Conservation (phyloP, 192 early-diverging fungal species). For the Phlyctochytrium bullatum region DNA sequence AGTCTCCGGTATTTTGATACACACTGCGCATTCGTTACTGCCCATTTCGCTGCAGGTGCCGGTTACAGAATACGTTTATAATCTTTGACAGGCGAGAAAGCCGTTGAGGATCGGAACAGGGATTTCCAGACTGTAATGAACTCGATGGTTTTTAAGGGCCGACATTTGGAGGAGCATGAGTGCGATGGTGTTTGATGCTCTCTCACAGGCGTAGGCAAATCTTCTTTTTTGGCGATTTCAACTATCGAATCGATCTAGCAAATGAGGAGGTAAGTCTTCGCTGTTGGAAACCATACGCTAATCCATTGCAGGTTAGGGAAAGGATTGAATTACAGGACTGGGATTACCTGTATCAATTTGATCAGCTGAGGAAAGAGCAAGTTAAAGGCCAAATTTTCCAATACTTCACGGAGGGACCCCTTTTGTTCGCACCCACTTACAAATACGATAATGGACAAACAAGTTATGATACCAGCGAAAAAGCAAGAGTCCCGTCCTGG, state of each 20-base stretch:
- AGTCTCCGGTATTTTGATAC: conserved; percentile 85
- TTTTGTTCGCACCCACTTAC: conserved; percentile 91
- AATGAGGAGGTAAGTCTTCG: conserved; percentile 53
- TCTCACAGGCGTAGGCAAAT: conserved; percentile 31
- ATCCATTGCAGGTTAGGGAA: background rate
- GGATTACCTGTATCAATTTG: conserved; percentile 27
- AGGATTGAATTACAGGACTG: conserved; percentile 3
- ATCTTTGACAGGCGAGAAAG: conserved; percentile 49
- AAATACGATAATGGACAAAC: conserved; percentile 82
- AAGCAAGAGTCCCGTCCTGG: conserved; percentile 90
- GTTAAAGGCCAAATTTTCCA: conserved; percentile 58
- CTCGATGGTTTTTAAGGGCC: conserved; percentile 67
- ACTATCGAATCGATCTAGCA: conserved; percentile 83
- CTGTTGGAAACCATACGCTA: background rate
- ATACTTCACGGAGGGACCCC: conserved; percentile 69
- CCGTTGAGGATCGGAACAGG: conserved; percentile 40
- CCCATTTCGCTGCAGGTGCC: conserved; percentile 90
- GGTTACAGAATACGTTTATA: conserved; percentile 5
- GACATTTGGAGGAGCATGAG: conserved; percentile 75
- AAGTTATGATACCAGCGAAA: conserved; percentile 88
- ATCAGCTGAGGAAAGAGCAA: conserved; percentile 47
- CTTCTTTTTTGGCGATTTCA: conserved; percentile 89
- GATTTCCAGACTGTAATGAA: conserved; percentile 18
- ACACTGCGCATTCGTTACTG: conserved; percentile 82
- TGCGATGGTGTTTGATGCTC: conserved; percentile 31